Base-by-base conservation (phyloP, 345 rosid species). In the Pelargonium nanum region DNA sequence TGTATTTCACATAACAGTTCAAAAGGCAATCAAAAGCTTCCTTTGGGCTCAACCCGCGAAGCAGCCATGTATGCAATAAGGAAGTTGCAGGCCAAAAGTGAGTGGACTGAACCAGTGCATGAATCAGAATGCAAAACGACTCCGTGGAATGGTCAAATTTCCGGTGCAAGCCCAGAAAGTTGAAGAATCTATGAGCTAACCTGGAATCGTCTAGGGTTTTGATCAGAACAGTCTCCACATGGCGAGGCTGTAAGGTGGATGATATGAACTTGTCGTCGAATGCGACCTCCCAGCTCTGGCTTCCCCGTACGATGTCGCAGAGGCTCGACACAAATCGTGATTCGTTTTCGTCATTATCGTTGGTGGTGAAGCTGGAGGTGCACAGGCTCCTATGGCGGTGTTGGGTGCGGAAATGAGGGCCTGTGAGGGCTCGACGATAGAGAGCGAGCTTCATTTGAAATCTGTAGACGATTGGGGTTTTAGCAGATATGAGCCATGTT, bases 31-130 rank as follows among this genome's bases (percentile, higher is more conserved):
- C 53, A 69, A 93, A 87, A 58, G 74, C 85, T 62, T 80, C 80
- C 65, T 74, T 70, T 54, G 99, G 85, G 57, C 68, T 76, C 70
- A 78, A 61, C 60, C 74, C 70, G 55, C 87, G 95, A 68, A 82
- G 75, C 17, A 92, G 61, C 73, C 87, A 74, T 51, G 96, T 89
- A 51, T 89, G 92, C 62, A 89, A 61, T 6, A 89, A 79, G 40
- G 99, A 93, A 12, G 92, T 85, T 2, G 99, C 99, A 25, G 99
- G 96, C 96, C 99, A 93, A 51, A 72, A 81, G 60, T 78, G 74
- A 59, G 73, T 70, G 56, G 61, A 68, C 59, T 74, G 73, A 24
- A 77, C 89, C 56, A 93, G 67, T 44, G 88, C 78, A 22, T 87
- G 97, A 44, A 93, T 74, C 64, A 93, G 74, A 20, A 87, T 78